These are phyloP conservation scores for Diversispora epigaea DNA, from an alignment of 192 early-diverging fungal genomes.

Conservation along the genomic window DNA sequence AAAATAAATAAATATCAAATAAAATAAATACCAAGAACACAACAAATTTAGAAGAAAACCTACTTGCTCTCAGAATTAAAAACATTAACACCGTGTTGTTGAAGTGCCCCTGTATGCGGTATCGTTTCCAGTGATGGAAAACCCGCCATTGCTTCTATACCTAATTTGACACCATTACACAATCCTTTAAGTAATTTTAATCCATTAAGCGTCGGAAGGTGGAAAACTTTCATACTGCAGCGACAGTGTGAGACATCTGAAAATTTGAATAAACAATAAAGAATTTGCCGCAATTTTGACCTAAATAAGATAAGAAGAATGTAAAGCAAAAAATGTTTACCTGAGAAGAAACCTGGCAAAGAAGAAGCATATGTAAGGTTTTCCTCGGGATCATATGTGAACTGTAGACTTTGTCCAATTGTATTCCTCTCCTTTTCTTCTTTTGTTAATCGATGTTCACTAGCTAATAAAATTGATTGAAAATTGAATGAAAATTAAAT, in stretches of 20 bases:
- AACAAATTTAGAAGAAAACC: too few species aligned
- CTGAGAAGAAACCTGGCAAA: slow-evolving; percentile 65
- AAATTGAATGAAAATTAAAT: neutral
- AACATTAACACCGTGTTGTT: slow-evolving; percentile 79
- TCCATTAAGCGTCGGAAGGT: slow-evolving; percentile 62
- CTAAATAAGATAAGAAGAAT: neutral
- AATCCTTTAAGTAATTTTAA: slow-evolving; percentile 60
- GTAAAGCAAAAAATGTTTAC: slow-evolving; percentile 46
- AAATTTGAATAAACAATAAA: neutral
- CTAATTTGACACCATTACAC: slow-evolving; percentile 60
- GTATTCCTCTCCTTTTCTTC: slow-evolving; percentile 60
- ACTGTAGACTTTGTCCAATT: slow-evolving; percentile 63
- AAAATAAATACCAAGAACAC: neutral
- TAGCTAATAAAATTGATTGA: slow-evolving; percentile 35
- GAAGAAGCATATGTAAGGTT: slow-evolving; percentile 55
- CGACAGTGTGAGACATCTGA: slow-evolving; percentile 36
- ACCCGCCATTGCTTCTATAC: slow-evolving; percentile 68
- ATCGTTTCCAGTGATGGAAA: slow-evolving; percentile 89
- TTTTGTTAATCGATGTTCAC: slow-evolving; percentile 58
- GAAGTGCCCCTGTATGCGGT: slow-evolving; percentile 65
- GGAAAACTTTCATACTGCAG: slow-evolving; percentile 54
- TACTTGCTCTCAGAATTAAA: slow-evolving; percentile 78
- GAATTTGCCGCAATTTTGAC: neutral
- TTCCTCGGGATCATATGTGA: slow-evolving; percentile 53
- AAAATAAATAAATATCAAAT: neutral